Percentiles rank a stretch among this genome's conserved stretches.
These are phyloP conservation scores for Liriodendron chinense DNA, from an alignment of 164 flowering plant species.

Conservation along the genomic window DNA sequence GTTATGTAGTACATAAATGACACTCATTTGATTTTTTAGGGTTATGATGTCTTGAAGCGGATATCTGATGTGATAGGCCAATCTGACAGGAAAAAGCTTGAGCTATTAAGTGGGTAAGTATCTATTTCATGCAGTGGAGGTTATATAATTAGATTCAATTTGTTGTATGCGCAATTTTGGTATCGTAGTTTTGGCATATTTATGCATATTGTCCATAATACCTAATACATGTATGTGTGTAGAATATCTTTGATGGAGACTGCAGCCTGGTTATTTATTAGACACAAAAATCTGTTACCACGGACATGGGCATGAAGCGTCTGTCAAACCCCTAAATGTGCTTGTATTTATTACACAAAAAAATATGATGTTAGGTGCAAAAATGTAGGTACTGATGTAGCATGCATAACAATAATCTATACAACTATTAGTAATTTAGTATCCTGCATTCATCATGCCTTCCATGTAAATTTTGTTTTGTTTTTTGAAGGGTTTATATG, in stretches of 20 bases:
- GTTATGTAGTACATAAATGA: too few relatives aligned
- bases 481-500: neutral
- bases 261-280: too few relatives aligned
- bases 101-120: constrained; percentile 80
- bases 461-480: neutral
- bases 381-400: neutral
- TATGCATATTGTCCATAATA: too few relatives aligned
- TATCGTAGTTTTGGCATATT: too few relatives aligned
- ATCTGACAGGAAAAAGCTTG: constrained; percentile 51
- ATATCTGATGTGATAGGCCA: constrained; percentile 71
- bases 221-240: too few relatives aligned
- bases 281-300: too few relatives aligned
- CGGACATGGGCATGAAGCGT: too few relatives aligned
- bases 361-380: neutral
- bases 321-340: too few relatives aligned
- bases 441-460: neutral
- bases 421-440: neutral
- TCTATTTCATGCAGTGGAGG: neutral
- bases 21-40: constrained; percentile 35
- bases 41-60: constrained; percentile 77
- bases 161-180: too few relatives aligned
- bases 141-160: neutral
- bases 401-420: neutral
- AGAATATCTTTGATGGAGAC: too few relatives aligned
- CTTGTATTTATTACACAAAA: too few relatives aligned